Conservation (phyloP, 495 filamentous ascomycete genomes). For the Hypoxylon perforatum region DNA sequence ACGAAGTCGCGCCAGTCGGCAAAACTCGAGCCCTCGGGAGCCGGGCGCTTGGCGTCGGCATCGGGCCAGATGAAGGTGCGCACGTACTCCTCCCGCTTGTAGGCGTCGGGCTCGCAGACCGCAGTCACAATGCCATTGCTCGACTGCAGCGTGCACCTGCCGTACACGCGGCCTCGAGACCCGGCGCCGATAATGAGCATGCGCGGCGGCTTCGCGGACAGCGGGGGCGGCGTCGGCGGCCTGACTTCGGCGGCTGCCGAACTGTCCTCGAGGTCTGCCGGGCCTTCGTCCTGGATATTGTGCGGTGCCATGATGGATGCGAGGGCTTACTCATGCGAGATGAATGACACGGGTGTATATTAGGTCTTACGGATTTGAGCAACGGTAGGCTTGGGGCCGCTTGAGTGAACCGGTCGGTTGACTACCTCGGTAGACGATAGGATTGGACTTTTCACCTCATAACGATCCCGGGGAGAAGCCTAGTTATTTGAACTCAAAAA, state of each 20-base stretch:
- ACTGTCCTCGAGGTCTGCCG: constrained; percentile 35
- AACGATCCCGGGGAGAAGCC: not conserved
- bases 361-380: not conserved
- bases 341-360: not conserved
- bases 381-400: not conserved
- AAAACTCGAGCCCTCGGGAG: constrained; percentile 70
- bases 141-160: constrained; percentile 68
- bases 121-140: constrained; percentile 74
- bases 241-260: constrained; percentile 26
- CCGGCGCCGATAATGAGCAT: constrained; percentile 90
- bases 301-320: constrained; percentile 42
- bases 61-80: constrained; percentile 71
- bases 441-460: not conserved
- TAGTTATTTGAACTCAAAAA: not conserved
- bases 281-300: constrained; percentile 40
- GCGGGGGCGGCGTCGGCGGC: constrained; percentile 46
- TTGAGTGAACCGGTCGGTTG: not conserved
- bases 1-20: constrained; percentile 79
- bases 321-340: not conserved
- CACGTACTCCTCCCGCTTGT: constrained; percentile 77
- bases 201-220: constrained; percentile 60
- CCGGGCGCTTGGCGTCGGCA: constrained; percentile 47
- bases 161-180: constrained; percentile 82
- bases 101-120: constrained; percentile 83
- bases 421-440: not conserved